Evolutionary conservation across 768 basidiomycete species (phyloP).

Genomic region (Omphalotus guepiniiformis): DNA sequence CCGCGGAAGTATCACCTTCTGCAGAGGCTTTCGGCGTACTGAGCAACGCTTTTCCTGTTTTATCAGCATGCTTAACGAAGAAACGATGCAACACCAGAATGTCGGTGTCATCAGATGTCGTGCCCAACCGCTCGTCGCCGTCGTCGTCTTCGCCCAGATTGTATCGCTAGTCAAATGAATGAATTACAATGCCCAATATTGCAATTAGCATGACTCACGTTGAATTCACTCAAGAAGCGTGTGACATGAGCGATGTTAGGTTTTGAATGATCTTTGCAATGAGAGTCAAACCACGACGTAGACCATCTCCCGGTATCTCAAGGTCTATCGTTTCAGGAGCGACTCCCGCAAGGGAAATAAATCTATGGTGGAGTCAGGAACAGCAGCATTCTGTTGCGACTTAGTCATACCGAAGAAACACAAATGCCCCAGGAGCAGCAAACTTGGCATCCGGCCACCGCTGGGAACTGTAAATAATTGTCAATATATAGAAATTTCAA

Average conservation of each 20-base stretch:
- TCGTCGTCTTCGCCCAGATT: conserved; percentile 50
- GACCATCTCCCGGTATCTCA: conserved; percentile 63
- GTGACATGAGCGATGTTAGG: conserved; percentile 75
- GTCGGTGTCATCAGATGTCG: conserved; percentile 81
- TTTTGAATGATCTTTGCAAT: conserved; percentile 93
- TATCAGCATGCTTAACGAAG: conserved; percentile 80
- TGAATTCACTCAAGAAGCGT: conserved; percentile 70
- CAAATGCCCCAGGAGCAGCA: conserved; percentile 83
- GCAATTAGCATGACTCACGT: conserved; percentile 41
- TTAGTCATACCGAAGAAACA: conserved; percentile 85
- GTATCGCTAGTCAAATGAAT: conserved; percentile 5
- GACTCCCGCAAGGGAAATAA: conserved; percentile 89
- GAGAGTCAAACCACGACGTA: conserved; percentile 77
- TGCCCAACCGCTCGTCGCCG: conserved; percentile 67
- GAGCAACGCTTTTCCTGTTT: conserved; percentile 82
- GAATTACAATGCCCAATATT: no score
- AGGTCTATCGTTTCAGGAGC: conserved; percentile 83
- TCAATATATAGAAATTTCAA: background rate
- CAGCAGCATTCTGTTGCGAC: background rate
- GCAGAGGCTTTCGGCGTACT: conserved; percentile 59
- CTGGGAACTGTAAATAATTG: conserved; percentile 36
- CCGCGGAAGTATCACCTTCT: conserved; percentile 50
- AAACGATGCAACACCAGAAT: conserved; percentile 80
- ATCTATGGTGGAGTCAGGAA: conserved; percentile 38
- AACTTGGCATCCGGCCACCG: conserved; percentile 80